Evolutionary conservation across 768 basidiomycete genomes (phyloP), one percentile per base, ranked within the genome.

Genomic region (Boletus bicolor): DNA sequence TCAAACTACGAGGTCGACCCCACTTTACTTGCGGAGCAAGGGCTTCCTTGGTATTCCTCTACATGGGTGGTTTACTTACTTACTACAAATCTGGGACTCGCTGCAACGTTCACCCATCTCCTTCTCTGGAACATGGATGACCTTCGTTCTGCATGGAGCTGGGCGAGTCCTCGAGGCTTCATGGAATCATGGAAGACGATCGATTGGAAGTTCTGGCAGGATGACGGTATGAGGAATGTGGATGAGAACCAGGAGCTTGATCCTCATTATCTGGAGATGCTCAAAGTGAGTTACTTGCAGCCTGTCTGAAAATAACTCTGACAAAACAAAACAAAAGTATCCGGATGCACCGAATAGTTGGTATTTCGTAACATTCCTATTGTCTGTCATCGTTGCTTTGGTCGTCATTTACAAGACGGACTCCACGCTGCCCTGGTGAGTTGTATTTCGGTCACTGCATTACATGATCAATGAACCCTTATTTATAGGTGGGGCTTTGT

Each of bases 221-320:
- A 63, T 12, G 58, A 66, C 42, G 65, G 65, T 3, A 60, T 61
- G 46, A 57, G 61, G 48, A 38, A 51, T 15, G 35, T 69, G 61
- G 69, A 71, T 17, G 72, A 80, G 53, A 73, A 52, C 32, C 66
- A 75, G 43, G 73, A 76, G n/a, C 63, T 77, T 35, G 83, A 85
- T 58, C 78, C 80, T 28, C 84, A 85, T 65, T 77, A 79, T 35
- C 62, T 68, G 5, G 77, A 82, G 68, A 84, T 84, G 82, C 60
- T 58, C 44, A 65, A 72, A 17, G 74, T 73, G 45, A 75, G 44
- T 36, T 7, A 21, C 10, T 35, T 46, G 14, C 37, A 15, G 28
- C 68, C 68, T 3, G 73, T 73, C 24, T 3, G 3, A 28, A 5
- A 49, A 7, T 26, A 24, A 32, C 15, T 11, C 46, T 52, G 34